These are phyloP conservation scores for Peribolospora baueri DNA, from an alignment of 768 basidiomycete species.

Conservation along the genomic window DNA sequence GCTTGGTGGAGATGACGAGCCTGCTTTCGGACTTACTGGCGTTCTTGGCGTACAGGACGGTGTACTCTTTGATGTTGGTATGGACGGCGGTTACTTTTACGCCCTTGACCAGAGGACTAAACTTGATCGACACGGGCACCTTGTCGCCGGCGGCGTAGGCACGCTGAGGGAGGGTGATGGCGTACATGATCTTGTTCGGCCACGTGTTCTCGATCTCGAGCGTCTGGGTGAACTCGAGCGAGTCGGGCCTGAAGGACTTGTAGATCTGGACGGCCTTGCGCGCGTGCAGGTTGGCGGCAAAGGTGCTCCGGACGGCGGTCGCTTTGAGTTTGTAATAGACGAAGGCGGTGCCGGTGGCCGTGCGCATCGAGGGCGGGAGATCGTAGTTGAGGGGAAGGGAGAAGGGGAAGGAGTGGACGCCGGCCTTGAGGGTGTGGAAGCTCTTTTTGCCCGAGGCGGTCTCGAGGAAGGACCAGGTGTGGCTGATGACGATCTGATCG, in stretches of 20 bases:
- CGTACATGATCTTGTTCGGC: constrained; percentile 88
- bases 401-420: constrained; percentile 79
- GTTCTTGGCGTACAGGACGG: not conserved
- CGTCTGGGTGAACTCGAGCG: constrained; percentile 86
- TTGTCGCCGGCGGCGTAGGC: constrained; percentile 81
- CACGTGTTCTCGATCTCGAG: constrained; percentile 84
- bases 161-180: constrained; percentile 51
- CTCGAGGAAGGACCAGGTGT: constrained; percentile 83
- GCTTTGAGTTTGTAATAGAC: constrained; percentile 79
- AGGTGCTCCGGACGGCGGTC: constrained; percentile 45
- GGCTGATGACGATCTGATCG: constrained; percentile 36
- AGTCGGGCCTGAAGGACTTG: constrained; percentile 50
- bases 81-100: constrained; percentile 40
- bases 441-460: constrained; percentile 33
- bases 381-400: constrained; percentile 61
- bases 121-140: constrained; percentile 57
- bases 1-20: not conserved
- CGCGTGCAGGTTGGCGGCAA: constrained; percentile 38
- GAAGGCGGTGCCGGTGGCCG: constrained; percentile 28
- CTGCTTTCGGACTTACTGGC: not conserved
- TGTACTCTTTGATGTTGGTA: constrained; percentile 45
- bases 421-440: constrained; percentile 80
- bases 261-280: constrained; percentile 38
- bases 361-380: constrained; percentile 51
- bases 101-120: constrained; percentile 67